Evolutionary conservation across 2,329 filamentous ascomycete genomes (phyloP).

Genomic region (Fonsecaea nubica): DNA sequence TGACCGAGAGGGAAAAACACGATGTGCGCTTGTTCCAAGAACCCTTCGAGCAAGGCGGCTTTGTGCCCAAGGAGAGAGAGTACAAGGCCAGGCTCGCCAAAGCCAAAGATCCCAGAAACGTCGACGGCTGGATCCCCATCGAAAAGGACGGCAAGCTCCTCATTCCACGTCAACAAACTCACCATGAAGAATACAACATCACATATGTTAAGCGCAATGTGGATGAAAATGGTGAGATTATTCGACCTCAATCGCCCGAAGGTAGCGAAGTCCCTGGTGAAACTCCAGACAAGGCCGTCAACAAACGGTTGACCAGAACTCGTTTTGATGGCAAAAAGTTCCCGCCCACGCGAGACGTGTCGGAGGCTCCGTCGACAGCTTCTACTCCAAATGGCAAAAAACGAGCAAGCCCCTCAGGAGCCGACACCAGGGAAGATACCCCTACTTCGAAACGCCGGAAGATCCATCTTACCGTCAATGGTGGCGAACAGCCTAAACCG

Average conservation of each 20-base stretch:
- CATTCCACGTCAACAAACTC: conserved; percentile 33
- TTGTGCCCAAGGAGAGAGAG: conserved; percentile 53
- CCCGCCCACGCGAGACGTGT: conserved; percentile 37
- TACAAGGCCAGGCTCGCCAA: conserved; percentile 49
- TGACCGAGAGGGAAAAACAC: conserved; percentile 41
- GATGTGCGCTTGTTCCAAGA: conserved; percentile 59
- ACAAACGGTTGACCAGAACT: conserved; percentile 36
- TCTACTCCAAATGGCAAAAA: conserved; percentile 31
- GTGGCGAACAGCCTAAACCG: conserved; percentile 26
- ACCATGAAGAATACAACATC: conserved; percentile 36
- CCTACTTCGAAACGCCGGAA: conserved; percentile 36
- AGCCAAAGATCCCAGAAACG: conserved; percentile 44
- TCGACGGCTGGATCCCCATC: conserved; percentile 50
- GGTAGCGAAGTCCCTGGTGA: conserved; percentile 26
- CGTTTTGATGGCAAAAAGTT: conserved; percentile 39
- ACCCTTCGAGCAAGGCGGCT: conserved; percentile 61
- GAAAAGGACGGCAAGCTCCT: conserved; percentile 44
- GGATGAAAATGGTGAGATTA: conserved; percentile 34
- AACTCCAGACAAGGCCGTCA: conserved; percentile 31
- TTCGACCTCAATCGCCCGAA: conserved; percentile 30
- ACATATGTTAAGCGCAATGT: conserved; percentile 34
- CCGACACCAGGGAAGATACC: conserved; percentile 29
- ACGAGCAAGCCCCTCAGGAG: conserved; percentile 29
- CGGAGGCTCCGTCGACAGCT: conserved; percentile 32
- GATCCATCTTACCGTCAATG: conserved; percentile 25